Conservation (phyloP, 1,284 basidiomycete genomes). For the Cerrena zonata region DNA sequence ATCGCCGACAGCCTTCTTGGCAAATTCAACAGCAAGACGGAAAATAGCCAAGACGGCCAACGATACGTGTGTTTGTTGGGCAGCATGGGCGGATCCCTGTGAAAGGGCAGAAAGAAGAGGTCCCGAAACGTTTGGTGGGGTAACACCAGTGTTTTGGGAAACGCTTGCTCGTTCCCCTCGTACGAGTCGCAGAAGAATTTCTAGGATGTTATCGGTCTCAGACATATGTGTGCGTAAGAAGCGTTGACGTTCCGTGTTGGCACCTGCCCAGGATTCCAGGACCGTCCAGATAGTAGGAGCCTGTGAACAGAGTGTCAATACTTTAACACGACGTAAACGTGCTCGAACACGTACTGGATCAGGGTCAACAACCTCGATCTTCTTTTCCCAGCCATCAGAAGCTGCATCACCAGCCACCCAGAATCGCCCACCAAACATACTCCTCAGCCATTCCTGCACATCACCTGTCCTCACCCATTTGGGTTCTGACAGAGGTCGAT, state of each 20-base stretch:
- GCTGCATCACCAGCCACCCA: slow-evolving; percentile 68
- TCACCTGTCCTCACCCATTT: slow-evolving; percentile 94
- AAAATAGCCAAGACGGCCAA: slow-evolving; percentile 88
- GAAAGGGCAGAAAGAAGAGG: slow-evolving; percentile 64
- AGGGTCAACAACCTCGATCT: slow-evolving; percentile 87
- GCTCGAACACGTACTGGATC: slow-evolving; percentile 69
- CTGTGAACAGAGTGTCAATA: slow-evolving; percentile 33
- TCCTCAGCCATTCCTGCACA: slow-evolving; percentile 86
- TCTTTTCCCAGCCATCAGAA: slow-evolving; percentile 86
- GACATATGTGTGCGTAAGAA: slow-evolving; percentile 85
- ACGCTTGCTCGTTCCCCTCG: slow-evolving; percentile 80
- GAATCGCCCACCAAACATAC: slow-evolving; percentile 79
- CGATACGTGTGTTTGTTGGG: slow-evolving; percentile 88
- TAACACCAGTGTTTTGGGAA: slow-evolving; percentile 51
- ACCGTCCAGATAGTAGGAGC: slow-evolving; percentile 87
- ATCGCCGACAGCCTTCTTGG: slow-evolving; percentile 62
- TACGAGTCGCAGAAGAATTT: slow-evolving; percentile 84
- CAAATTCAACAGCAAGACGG: slow-evolving; percentile 77
- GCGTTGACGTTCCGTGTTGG: slow-evolving; percentile 69
- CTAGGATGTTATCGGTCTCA: slow-evolving; percentile 80
- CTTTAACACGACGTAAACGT: slow-evolving; percentile 8
- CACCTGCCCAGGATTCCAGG: slow-evolving; percentile 83
- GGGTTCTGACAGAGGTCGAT: slow-evolving; percentile 84
- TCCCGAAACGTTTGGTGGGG: slow-evolving; percentile 54
- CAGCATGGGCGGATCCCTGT: slow-evolving; percentile 70